A percentile compares a stretch with the other conserved stretches of the same genome.
Conservation (phyloP, 805 yeast species). For the Sungouiozyma ichnusensis region DNA sequence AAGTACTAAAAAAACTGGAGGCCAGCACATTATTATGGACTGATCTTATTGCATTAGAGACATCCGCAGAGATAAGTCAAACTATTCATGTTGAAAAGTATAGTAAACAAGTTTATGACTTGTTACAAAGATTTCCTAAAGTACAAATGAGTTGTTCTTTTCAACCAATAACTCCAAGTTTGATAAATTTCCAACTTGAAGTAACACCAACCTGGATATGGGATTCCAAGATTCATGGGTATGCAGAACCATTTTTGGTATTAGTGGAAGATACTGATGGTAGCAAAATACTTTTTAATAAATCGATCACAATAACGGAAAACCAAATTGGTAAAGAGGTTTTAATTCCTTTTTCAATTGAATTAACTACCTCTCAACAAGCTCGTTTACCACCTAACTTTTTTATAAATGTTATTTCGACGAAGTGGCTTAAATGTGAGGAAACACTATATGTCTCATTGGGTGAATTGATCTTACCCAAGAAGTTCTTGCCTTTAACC, state of each 20-base stretch:
- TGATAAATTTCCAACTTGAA: slow-evolving; percentile 57
- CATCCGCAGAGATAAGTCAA: slow-evolving; percentile 70
- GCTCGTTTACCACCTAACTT: slow-evolving; percentile 52
- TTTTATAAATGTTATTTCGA: slow-evolving; percentile 64
- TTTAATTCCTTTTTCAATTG: slow-evolving; percentile 52
- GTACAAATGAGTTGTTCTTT: slow-evolving; percentile 46
- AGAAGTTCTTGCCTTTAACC: slow-evolving; percentile 24
- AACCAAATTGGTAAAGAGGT: slow-evolving; percentile 45
- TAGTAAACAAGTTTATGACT: slow-evolving; percentile 49
- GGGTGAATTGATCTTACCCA: slow-evolving; percentile 17
- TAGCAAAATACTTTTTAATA: slow-evolving; percentile 53
- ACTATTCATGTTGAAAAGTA: slow-evolving; percentile 62
- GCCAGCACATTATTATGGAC: slow-evolving; percentile 73
- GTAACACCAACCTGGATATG: slow-evolving; percentile 68
- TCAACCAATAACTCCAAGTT: slow-evolving; percentile 68
- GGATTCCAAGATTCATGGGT: slow-evolving; percentile 57
- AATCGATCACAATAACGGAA: slow-evolving; percentile 41
- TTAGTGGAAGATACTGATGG: slow-evolving; percentile 81
- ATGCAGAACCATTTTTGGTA: slow-evolving; percentile 53
- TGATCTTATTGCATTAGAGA: slow-evolving; percentile 54
- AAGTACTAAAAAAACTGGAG: slow-evolving; percentile 65
- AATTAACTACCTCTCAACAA: slow-evolving; percentile 19
- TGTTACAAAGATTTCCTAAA: slow-evolving; percentile 65
- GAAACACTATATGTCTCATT: slow-evolving; percentile 46
- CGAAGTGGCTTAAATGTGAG: slow-evolving; percentile 76